phyloP scores from a whole-genome alignment of 306 rosid species.

The Fagus sylvatica region DNA sequence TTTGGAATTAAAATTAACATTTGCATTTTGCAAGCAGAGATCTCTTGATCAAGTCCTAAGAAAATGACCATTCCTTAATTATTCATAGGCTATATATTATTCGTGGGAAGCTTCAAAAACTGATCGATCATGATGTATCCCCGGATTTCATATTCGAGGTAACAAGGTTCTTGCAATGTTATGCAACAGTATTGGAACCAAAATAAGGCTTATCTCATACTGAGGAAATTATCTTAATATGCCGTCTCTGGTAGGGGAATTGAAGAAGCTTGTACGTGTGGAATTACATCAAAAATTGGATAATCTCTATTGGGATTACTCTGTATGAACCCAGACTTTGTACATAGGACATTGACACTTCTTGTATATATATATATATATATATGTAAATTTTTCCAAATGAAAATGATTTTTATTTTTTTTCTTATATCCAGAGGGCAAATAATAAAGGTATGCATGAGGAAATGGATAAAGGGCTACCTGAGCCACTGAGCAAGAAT shows the following conservation, averaged over 20 bases:
- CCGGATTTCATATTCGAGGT: constrained; percentile 66
- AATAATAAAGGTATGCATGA: constrained; percentile 39
- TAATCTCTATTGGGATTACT: constrained; percentile 54
- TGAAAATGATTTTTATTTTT: not conserved
- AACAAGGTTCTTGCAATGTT: not conserved
- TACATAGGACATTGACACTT: not conserved
- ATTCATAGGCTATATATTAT: constrained; percentile 55
- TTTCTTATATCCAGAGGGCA: constrained; percentile 32
- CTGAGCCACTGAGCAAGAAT: constrained; percentile 1
- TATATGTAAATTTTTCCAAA: no score
- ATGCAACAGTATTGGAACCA: not conserved
- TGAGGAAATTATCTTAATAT: not conserved
- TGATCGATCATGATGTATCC: constrained; percentile 56
- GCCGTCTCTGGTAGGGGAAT: constrained; percentile 50
- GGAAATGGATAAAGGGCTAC: not conserved
- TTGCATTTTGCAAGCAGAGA: not conserved
- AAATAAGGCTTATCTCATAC: not conserved
- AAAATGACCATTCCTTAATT: not conserved
- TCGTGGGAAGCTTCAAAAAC: constrained; percentile 66
- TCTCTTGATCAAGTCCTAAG: not conserved
- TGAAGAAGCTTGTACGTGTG: constrained; percentile 41
- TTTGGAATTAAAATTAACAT: not conserved
- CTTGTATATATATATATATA: not conserved
- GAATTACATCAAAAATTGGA: constrained; percentile 40
- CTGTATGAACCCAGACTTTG: constrained; percentile 32